Evolutionary conservation across 2,329 filamentous ascomycete species (phyloP).

Genomic region (Colletotrichum tofieldiae): DNA sequence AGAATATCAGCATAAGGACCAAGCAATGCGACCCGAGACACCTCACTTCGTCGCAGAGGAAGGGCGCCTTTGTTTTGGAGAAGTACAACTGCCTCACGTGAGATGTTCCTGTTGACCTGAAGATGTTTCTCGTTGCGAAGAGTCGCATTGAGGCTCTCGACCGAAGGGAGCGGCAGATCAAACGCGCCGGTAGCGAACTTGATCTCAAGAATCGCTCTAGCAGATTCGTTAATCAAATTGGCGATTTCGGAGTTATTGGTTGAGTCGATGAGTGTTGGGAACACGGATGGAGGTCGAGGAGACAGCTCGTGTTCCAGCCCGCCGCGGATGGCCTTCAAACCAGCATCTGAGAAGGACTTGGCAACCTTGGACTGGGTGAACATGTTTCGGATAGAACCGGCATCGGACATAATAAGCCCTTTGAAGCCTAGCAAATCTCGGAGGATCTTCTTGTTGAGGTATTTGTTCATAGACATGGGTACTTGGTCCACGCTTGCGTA

Average conservation of each 20-base stretch:
- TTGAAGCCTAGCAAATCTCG: slow-evolving; percentile 50
- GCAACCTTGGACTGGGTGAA: slow-evolving; percentile 49
- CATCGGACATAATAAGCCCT: slow-evolving; percentile 54
- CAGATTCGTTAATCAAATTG: slow-evolving; percentile 48
- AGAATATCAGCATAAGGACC: slow-evolving; percentile 46
- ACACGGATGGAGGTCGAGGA: slow-evolving; percentile 46
- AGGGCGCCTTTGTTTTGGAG: slow-evolving; percentile 45
- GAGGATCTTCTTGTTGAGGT: slow-evolving; percentile 50
- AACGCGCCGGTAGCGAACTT: slow-evolving; percentile 51
- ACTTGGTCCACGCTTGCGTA: slow-evolving; percentile 52
- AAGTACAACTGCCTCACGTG: slow-evolving; percentile 46
- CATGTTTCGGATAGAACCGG: slow-evolving; percentile 49
- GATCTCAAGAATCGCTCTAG: slow-evolving; percentile 48
- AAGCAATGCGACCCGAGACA: slow-evolving; percentile 42
- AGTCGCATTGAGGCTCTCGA: slow-evolving; percentile 40
- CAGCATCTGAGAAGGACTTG: slow-evolving; percentile 48
- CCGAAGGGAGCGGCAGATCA: slow-evolving; percentile 47
- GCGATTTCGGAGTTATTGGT: slow-evolving; percentile 46
- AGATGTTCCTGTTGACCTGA: slow-evolving; percentile 44
- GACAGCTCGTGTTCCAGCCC: slow-evolving; percentile 50
- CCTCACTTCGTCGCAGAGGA: slow-evolving; percentile 27
- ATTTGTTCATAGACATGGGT: slow-evolving; percentile 52
- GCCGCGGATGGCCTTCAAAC: slow-evolving; percentile 47
- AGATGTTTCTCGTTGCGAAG: slow-evolving; percentile 42
- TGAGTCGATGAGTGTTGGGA: slow-evolving; percentile 46